Base-by-base conservation (phyloP, 163 green algal genomes). In the Scenedesmus sp. region DNA sequence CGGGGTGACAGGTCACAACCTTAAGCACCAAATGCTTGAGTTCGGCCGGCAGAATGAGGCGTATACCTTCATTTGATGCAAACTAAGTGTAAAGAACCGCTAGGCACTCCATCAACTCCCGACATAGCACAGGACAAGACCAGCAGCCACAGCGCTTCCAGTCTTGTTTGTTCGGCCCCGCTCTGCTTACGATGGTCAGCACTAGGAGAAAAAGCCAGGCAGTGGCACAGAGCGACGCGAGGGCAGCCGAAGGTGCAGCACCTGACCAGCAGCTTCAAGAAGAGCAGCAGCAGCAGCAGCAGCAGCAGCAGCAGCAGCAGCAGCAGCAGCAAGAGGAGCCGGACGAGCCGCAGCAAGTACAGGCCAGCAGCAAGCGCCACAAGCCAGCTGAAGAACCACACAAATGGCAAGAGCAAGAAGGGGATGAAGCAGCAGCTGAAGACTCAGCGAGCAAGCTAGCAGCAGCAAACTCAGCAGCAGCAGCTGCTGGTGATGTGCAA, bases 261-360 rank as follows among this genome's bases (percentile, higher is more conserved):
- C 35, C 10, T 15, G 35, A n/a, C 18, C 16, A 81, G 16, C 22
- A 30, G 24, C 22, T 30, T 6, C 22, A 44, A 12, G 10, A 86
- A 26, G 81, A 72, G 18, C 81, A 86, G 24, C 22, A 43, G 46
- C n/a, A 46, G 81, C 26, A 70, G 81, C 22, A 42, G 44, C 4
- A 72, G 44, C 12, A 37, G 81, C n/a, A 33, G 53, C 83, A 89
- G 82, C 82, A 80, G 40, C 51, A 78, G 51, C 49, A 76, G 35
- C 82, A 79, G 56, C 35, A 80, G 37, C 56, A 72, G 40, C 0
- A 37, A 2, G 15, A 22, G 16, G 20, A 22, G 49, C 46, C 73
- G 10, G 24, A 42, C 26, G 44, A 49, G 7, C 46, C 73, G 35
- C 82, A 78, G 9, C 10, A 37, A 37, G 24, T 18, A 16, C 70